Base-by-base conservation (phyloP, 1,284 basidiomycete genomes). In the Malassezia pachydermatis region DNA sequence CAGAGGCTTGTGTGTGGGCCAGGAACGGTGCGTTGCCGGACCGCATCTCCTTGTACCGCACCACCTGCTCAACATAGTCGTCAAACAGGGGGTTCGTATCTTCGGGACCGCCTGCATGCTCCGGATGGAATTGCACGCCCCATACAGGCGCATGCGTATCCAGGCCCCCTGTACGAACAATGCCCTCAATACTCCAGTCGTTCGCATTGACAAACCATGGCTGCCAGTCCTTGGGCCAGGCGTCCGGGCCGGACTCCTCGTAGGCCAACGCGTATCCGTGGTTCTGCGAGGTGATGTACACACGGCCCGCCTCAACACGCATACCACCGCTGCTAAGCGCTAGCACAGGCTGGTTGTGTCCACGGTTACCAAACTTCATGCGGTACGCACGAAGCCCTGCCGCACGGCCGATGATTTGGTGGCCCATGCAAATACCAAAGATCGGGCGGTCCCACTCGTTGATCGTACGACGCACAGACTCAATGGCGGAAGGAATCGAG, bases 311-410 rank as follows among this genome's bases (percentile, higher is more conserved):
- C 70, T 82, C 86, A 76, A 96, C 89, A 24, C 84, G 88, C 51
- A 58, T 63, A 4, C 90, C 88, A 7, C 85, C 81, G 30, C 81
- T 83, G 28, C 88, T 86, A 45, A 96, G 78, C 20, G 92, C 92
- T 28, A 98, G 79, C 14, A 98, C 92, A 33, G 92, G 92, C 74
- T 98, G 92, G 73, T 98, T 98, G 75, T 98, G 94, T n/a, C 92
- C 92, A 64, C 92, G 84, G 74, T 98, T 96, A 23, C 92, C 90
- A 68, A 96, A 96, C 17, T 83, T 87, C 88, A 94, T 94, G 27
- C 89, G 80, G 74, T 96, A 96, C 6, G 90, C 88, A 65, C 95
- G 88, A 54, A 96, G 75, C 35, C 94, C 94, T 17, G 89, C 90
- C 14, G 92, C 92, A 76, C 98, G 84, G 41, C 94, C 92, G 62